Conservation (phyloP, 768 basidiomycete genomes). For the Pisolithus microcarpus region DNA sequence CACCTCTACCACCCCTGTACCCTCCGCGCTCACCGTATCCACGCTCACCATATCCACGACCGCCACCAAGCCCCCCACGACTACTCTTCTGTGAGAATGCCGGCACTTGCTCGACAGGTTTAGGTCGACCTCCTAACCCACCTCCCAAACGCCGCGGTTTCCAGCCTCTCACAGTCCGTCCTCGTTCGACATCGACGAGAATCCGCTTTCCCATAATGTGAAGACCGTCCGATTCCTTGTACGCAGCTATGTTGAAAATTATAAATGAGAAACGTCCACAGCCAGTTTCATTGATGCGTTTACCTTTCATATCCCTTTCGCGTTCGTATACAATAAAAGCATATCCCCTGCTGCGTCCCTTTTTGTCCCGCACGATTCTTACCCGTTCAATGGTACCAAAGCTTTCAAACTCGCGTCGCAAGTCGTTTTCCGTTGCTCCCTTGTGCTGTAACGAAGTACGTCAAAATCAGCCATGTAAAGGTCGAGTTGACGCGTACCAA, state of each 20-base stretch:
- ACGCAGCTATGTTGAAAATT: constrained; percentile 57
- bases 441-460: constrained; percentile 58
- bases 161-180: constrained; percentile 97
- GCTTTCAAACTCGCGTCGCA: constrained; percentile 91
- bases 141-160: constrained; percentile 94
- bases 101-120: constrained; percentile 49
- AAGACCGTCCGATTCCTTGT: constrained; percentile 97
- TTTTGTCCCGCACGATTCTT: constrained; percentile 87
- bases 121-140: constrained; percentile 98
- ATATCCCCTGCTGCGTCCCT: constrained; percentile 81
- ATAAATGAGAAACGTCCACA: constrained; percentile 10
- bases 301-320: constrained; percentile 99
- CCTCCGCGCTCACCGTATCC: constrained; percentile 32
- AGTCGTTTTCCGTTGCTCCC: constrained; percentile 82
- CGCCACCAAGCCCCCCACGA: constrained; percentile 41
- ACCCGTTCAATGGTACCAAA: constrained; percentile 94
- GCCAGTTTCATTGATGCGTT: constrained; percentile 3
- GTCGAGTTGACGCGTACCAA: constrained; percentile 44
- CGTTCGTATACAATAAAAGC: constrained; percentile 98
- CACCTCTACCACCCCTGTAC: constrained; percentile 36
- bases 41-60: constrained; percentile 23
- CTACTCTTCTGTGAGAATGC: constrained; percentile 24
- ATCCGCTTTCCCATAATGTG: constrained; percentile 95
- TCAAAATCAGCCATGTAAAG: constrained; percentile 5
- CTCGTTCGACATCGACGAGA: constrained; percentile 96